phyloP scores from a whole-genome alignment of 2,329 filamentous ascomycete species.

The Venturiaceae sp. region DNA sequence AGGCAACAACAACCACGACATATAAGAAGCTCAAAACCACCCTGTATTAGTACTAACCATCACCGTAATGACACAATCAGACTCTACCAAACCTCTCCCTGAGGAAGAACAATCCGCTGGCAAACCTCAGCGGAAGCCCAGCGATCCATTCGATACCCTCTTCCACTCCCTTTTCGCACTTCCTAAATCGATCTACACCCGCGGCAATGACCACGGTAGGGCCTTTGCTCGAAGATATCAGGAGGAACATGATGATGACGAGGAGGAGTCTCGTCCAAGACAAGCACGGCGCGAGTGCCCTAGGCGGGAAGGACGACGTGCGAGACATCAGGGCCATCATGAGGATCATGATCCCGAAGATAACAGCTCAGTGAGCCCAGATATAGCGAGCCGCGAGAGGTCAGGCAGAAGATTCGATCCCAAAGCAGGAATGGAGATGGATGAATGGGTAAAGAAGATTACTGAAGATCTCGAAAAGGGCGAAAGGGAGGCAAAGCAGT shows the following conservation, averaged over 20 bases:
- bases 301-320: background rate
- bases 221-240: background rate
- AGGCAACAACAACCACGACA: background rate
- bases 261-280: background rate
- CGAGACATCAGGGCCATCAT: background rate
- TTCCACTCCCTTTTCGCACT: background rate
- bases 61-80: background rate
- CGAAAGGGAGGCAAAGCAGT: constrained; percentile 2
- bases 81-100: background rate
- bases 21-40: background rate
- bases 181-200: constrained; percentile 3
- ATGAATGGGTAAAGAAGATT: constrained; percentile 3
- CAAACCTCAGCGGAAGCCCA: background rate
- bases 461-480: background rate
- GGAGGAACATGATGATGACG: background rate
- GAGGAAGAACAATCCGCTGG: background rate
- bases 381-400: background rate
- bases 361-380: background rate
- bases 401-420: background rate
- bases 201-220: constrained; percentile 6
- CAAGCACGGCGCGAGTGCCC: background rate
- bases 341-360: background rate
- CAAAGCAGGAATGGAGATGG: background rate
- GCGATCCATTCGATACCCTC: background rate
- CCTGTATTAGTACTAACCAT: background rate